These are phyloP conservation scores for Leccinum longicurvipes DNA, from an alignment of 768 basidiomycete genomes.

Conservation along the genomic window DNA sequence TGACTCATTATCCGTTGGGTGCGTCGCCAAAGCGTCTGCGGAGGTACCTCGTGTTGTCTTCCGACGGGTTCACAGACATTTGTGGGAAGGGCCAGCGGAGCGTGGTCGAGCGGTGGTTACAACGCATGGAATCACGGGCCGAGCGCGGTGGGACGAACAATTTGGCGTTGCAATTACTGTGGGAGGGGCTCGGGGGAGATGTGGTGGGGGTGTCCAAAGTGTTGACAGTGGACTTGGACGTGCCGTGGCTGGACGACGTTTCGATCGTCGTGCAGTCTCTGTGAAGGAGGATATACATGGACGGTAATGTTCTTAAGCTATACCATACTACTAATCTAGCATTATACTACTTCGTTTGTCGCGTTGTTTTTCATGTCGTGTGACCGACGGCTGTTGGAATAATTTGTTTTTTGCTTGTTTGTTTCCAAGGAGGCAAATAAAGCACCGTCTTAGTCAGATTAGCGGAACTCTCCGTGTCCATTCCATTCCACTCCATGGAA, in stretches of 20 bases:
- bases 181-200: constrained; percentile 58
- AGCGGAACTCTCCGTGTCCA: too few relatives aligned
- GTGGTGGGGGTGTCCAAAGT: constrained; percentile 50
- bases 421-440: too few relatives aligned
- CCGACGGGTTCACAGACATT: constrained; percentile 64
- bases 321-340: constrained; percentile 4
- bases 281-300: constrained; percentile 19
- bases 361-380: neutral
- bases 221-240: constrained; percentile 62
- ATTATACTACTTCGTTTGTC: neutral
- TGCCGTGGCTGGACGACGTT: constrained; percentile 67
- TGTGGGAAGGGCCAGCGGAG: constrained; percentile 48
- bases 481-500: too few relatives aligned
- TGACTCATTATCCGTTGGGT: constrained; percentile 52
- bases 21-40: constrained; percentile 27
- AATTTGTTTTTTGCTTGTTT: constrained; percentile 2
- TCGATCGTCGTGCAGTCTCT: constrained; percentile 61
- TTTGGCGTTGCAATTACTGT: constrained; percentile 56
- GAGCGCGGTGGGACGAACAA: constrained; percentile 31
- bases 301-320: neutral
- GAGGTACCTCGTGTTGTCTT: constrained; percentile 60
- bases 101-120: constrained; percentile 53
- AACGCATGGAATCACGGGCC: constrained; percentile 35
- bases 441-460: too few relatives aligned
- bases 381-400: too few relatives aligned